Evolutionary conservation across 805 yeast species (phyloP), one percentile per base, ranked within the genome.

Genomic region (Yamadazyma scolyti): DNA sequence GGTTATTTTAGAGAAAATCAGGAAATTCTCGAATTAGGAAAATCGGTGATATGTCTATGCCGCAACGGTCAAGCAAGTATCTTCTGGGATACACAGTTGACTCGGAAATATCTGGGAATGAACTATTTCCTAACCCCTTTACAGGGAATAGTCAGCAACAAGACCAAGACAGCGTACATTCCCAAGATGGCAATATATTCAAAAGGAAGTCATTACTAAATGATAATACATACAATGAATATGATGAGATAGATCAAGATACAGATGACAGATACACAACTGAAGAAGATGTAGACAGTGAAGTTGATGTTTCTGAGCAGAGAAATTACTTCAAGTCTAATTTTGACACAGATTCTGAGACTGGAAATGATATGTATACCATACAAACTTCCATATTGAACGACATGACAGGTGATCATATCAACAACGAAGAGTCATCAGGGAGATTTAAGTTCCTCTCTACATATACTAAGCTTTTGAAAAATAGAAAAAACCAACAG

Each of bases 361-460:
- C 33, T 16, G 46, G 42, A 11, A 14, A 28, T 9, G 42, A 36
- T 16, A 14, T 16, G 6, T 32, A 35, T 28, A 44, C 59, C 3
- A 23, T 57, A 0, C 47, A 51, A n/a, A 47, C 59, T 7, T 46
- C 56, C 4, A 43, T 59, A 11, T 38, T 58, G 4, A 36, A 45
- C 10, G 30, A 51, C 23, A 42, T 58, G 33, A 40, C 40, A 9
- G 27, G 34, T 8, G 22, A 34, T 4, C 28, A 30, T 31, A 19
- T 31, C 13, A 37, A 25, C 15, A 24, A 20, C 16, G 29, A 25
- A 2, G 33, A 32, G 21, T 39, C 42, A 1, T 40, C 43, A 20
- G 54, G 50, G 2, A 35, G 60, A 30, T 58, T 58, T 34, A 47
- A 47, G 29, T 57, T 46, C 27, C 42, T 60, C n/a, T 31, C 44